Percentiles rank a stretch among this genome's conserved stretches.
These are phyloP conservation scores for Nitzschia sp. DNA, from an alignment of 108 stramenopile species.

Conservation along the genomic window DNA sequence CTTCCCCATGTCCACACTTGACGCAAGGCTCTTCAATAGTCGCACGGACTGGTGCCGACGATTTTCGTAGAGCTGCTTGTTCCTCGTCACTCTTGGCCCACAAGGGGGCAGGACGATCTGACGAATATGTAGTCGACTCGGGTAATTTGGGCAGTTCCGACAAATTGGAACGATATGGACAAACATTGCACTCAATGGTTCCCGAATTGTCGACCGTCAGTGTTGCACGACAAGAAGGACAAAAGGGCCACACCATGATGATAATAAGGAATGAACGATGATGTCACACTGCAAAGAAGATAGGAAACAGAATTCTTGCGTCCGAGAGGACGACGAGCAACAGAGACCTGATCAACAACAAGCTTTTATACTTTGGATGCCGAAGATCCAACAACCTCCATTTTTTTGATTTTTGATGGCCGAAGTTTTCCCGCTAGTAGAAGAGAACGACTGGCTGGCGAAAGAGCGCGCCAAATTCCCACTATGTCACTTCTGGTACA, in stretches of 20 bases:
- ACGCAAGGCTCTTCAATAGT: constrained; percentile 97
- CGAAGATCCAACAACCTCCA: no score
- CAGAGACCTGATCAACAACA: neutral
- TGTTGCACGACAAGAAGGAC: constrained; percentile 75
- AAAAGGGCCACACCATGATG: constrained; percentile 83
- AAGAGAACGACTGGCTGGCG: no score
- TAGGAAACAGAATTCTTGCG: neutral
- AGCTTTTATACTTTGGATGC: neutral
- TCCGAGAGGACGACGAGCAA: neutral
- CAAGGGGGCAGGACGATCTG: constrained; percentile 67
- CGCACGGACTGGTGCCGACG: constrained; percentile 76
- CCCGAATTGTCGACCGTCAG: constrained; percentile 64
- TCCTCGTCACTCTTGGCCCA: constrained; percentile 88
- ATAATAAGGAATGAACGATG: no score
- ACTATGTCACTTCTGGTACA: no score
- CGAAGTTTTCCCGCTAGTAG: no score
- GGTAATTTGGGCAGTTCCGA: constrained; percentile 57
- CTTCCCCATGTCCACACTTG: constrained; percentile 90
- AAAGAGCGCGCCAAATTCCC: no score
- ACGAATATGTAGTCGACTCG: constrained; percentile 67
- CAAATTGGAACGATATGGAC: constrained; percentile 71
- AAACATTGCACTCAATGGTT: constrained; percentile 69
- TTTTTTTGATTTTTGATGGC: no score
- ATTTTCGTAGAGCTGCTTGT: constrained; percentile 55
- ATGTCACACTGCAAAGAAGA: neutral